Evolutionary conservation across 1,284 basidiomycete species (phyloP).

Genomic region (Vanrija sp.): DNA sequence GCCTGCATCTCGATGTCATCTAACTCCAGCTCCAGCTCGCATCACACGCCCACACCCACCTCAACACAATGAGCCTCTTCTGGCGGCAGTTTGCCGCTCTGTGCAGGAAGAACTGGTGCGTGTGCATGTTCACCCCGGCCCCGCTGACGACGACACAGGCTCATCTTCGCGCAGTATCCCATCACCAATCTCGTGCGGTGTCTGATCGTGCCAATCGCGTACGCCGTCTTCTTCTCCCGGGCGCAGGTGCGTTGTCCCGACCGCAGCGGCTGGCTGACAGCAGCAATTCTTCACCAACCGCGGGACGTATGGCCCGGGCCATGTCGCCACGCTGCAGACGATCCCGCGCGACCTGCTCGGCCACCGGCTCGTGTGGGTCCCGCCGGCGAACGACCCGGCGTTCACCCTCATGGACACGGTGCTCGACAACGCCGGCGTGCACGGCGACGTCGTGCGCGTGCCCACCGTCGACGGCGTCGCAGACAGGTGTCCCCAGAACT

Average conservation of each 20-base stretch:
- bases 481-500: constrained; percentile 65
- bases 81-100: constrained; percentile 58
- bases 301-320: constrained; percentile 56
- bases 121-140: constrained; percentile 11
- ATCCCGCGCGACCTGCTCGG: constrained; percentile 57
- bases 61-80: neutral
- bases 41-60: neutral
- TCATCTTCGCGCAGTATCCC: constrained; percentile 53
- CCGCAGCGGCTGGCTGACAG: neutral
- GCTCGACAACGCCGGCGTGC: constrained; percentile 51
- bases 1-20: neutral
- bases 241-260: neutral
- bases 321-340: constrained; percentile 54
- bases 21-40: too few species aligned
- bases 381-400: constrained; percentile 38
- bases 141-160: constrained; percentile 11
- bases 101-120: constrained; percentile 70
- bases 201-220: constrained; percentile 51
- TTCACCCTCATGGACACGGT: constrained; percentile 55
- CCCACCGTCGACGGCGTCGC: constrained; percentile 54
- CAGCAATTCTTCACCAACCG: constrained; percentile 9
- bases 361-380: constrained; percentile 60
- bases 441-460: constrained; percentile 53
- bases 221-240: neutral
- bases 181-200: constrained; percentile 1